A percentile compares a stretch with the other conserved stretches of the same genome.
Evolutionary conservation across 495 filamentous ascomycete genomes (phyloP).

Genomic region (Penicillium daleae): DNA sequence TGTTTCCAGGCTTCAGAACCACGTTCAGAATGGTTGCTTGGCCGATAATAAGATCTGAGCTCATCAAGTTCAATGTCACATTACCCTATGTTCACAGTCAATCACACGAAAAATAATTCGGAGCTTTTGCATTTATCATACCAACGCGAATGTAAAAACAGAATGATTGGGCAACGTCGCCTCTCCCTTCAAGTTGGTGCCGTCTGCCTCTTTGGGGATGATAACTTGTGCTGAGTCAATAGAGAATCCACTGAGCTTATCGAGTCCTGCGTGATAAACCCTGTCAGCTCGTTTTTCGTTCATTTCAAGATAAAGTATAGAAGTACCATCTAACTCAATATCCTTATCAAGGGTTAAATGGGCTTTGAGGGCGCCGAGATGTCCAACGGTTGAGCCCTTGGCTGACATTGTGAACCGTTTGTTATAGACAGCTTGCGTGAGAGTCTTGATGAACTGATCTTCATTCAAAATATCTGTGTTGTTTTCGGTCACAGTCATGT

Average conservation of each 20-base stretch:
- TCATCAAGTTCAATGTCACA: conserved; percentile 47
- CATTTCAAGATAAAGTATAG: background rate
- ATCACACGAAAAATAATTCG: background rate
- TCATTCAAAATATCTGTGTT: conserved; percentile 43
- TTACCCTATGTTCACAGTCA: conserved; percentile 35
- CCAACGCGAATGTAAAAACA: conserved; percentile 48
- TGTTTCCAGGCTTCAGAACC: conserved; percentile 48
- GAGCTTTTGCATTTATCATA: conserved; percentile 3
- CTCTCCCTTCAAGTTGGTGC: conserved; percentile 34
- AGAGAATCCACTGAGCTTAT: conserved; percentile 46
- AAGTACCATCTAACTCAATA: conserved; percentile 35
- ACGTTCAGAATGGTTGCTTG: conserved; percentile 45
- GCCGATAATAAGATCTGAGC: conserved; percentile 43
- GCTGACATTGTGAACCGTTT: conserved; percentile 39
- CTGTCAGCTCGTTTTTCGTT: background rate
- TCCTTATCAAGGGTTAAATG: conserved; percentile 43
- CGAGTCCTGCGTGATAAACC: conserved; percentile 32
- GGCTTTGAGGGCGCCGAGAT: conserved; percentile 43
- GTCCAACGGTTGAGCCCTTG: conserved; percentile 37
- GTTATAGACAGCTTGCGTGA: conserved; percentile 43
- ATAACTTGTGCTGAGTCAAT: conserved; percentile 46
- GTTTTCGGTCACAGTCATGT: conserved; percentile 37
- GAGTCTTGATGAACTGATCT: conserved; percentile 39
- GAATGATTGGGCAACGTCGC: conserved; percentile 51
- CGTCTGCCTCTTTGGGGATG: conserved; percentile 41